phyloP scores from a whole-genome alignment of 371 early-diverging fungal genomes.

The Funneliformis caledonium region DNA sequence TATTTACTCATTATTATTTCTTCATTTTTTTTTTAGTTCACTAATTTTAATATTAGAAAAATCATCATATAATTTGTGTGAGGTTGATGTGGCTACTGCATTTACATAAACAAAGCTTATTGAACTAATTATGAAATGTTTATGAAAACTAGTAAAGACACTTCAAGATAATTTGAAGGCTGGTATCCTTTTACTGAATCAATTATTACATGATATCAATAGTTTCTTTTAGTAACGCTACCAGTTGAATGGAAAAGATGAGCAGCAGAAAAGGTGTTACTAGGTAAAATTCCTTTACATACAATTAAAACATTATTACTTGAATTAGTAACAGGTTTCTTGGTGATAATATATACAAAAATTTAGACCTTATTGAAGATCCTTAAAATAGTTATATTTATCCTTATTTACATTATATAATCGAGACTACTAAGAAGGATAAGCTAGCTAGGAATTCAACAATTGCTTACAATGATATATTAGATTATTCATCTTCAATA shows the following conservation, averaged over 20 bases:
- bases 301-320: constrained; percentile 91
- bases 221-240: constrained; percentile 78
- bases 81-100: constrained; percentile 53
- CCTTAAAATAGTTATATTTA: constrained; percentile 67
- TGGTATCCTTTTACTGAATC: constrained; percentile 58
- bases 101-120: constrained; percentile 73
- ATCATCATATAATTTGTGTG: constrained; percentile 32
- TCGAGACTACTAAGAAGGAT: constrained; percentile 62
- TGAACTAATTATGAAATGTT: constrained; percentile 93
- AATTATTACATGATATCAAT: constrained; percentile 77
- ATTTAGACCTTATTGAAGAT: constrained; percentile 67
- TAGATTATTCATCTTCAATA: not conserved
- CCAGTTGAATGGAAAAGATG: constrained; percentile 88
- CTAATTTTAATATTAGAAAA: constrained; percentile 57
- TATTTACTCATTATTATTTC: constrained; percentile 11
- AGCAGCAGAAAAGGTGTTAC: constrained; percentile 68
- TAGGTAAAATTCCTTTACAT: constrained; percentile 91
- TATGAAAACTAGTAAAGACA: constrained; percentile 93
- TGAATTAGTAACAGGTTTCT: constrained; percentile 71
- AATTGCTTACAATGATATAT: not conserved
- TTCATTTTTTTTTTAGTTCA: constrained; percentile 47
- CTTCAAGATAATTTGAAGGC: constrained; percentile 68
- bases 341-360: constrained; percentile 66
- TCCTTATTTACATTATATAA: constrained; percentile 70
- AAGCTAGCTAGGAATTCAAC: not conserved